Percentiles rank a stretch among this genome's conserved stretches.
phyloP scores from a whole-genome alignment of 2,329 filamentous ascomycete genomes.

The Phialocephala sp. region DNA sequence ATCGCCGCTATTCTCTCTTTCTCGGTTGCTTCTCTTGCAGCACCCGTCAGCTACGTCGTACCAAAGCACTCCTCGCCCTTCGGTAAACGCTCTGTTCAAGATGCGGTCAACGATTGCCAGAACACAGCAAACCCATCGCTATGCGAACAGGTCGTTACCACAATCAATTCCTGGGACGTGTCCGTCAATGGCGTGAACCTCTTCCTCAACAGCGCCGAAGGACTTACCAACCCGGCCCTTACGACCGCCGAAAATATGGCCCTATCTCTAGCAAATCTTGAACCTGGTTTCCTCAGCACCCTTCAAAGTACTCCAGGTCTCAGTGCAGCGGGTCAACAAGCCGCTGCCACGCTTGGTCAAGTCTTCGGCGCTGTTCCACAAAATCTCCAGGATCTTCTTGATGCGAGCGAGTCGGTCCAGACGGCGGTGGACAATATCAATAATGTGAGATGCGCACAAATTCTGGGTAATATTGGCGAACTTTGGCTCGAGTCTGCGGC shows the following conservation, averaged over 20 bases:
- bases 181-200: constrained; percentile 14
- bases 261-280: constrained; percentile 2
- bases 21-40: constrained; percentile 11
- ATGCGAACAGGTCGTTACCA: constrained; percentile 11
- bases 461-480: constrained; percentile 14
- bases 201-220: constrained; percentile 15
- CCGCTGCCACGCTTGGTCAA: constrained; percentile 6
- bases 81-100: constrained; percentile 10
- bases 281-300: constrained; percentile 13
- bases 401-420: not conserved
- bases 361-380: constrained; percentile 14
- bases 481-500: constrained; percentile 14
- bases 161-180: constrained; percentile 11
- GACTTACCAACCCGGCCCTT: not conserved
- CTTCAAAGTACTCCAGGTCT: constrained; percentile 12
- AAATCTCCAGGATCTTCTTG: not conserved
- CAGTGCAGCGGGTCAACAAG: constrained; percentile 4
- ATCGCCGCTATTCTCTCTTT: constrained; percentile 9
- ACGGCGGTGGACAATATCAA: constrained; percentile 17
- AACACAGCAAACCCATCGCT: constrained; percentile 6
- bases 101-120: constrained; percentile 13
- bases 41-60: not conserved
- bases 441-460: constrained; percentile 12
- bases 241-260: not conserved
- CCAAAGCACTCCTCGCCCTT: constrained; percentile 5